A percentile compares a stretch with the other conserved stretches of the same genome.
phyloP scores from a whole-genome alignment of 2,329 filamentous ascomycete species.

The Paramyrothecium sp. region DNA sequence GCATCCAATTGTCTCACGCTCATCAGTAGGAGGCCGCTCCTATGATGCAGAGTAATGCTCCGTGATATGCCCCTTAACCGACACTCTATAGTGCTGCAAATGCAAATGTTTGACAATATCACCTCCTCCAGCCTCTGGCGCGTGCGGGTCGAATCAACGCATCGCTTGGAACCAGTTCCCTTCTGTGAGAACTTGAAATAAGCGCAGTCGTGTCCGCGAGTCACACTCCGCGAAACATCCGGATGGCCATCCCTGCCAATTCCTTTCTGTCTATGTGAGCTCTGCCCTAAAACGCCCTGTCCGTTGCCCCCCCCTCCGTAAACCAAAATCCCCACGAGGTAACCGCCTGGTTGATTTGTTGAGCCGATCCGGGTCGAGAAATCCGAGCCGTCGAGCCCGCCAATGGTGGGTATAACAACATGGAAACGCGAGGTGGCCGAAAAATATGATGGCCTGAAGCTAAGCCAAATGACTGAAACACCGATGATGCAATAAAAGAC shows the following conservation, averaged over 20 bases:
- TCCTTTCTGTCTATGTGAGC: not conserved
- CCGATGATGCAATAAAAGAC: conserved; percentile 24
- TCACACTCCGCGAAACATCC: not conserved
- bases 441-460: conserved; percentile 11
- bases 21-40: not conserved
- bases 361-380: not conserved
- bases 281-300: not conserved
- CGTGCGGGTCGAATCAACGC: too few relatives aligned
- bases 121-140: not conserved
- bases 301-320: not conserved
- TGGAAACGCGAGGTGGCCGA: conserved; percentile 5
- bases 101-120: not conserved
- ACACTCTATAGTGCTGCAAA: not conserved
- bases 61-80: not conserved
- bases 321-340: not conserved
- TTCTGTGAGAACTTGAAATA: too few relatives aligned
- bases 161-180: too few relatives aligned
- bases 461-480: conserved; percentile 17
- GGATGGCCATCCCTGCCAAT: not conserved
- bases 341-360: not conserved
- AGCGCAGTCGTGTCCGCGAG: too few relatives aligned
- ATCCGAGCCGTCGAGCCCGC: not conserved
- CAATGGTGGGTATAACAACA: conserved; percentile 6
- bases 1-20: not conserved
- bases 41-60: not conserved